A percentile compares a stretch with the other conserved stretches of the same genome.
Evolutionary conservation across 441 rosid species (phyloP).

Genomic region (Viola pubescens): DNA sequence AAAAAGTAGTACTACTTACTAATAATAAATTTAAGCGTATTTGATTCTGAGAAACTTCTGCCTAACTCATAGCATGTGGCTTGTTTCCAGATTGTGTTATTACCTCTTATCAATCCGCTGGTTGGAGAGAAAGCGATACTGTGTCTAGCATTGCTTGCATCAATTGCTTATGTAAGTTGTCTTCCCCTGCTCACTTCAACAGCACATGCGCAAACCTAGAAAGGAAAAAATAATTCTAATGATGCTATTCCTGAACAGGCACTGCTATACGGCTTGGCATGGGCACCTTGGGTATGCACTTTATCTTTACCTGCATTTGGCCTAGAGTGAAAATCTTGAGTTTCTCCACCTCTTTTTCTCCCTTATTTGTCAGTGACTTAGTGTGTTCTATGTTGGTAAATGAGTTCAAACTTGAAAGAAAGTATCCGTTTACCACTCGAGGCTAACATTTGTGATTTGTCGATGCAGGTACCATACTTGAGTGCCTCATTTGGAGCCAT

Average conservation of each 20-base stretch:
- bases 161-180: slow-evolving; percentile 49
- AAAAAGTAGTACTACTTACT: no score
- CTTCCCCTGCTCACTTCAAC: background rate
- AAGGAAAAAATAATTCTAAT: background rate
- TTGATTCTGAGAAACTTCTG: background rate
- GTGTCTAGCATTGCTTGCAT: slow-evolving; percentile 37
- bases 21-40: no score
- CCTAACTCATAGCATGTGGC: background rate
- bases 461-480: slow-evolving; percentile 44
- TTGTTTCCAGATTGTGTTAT: slow-evolving; percentile 36
- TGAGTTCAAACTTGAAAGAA: no score
- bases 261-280: slow-evolving; percentile 42
- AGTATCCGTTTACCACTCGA: no score
- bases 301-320: background rate
- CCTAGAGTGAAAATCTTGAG: no score
- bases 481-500: slow-evolving; percentile 52
- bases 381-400: no score
- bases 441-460: background rate
- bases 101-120: slow-evolving; percentile 43
- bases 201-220: background rate
- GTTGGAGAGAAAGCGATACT: slow-evolving; percentile 47
- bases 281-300: slow-evolving; percentile 49
- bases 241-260: slow-evolving; percentile 26
- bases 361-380: no score
- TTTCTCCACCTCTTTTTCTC: no score